Conservation (phyloP, 2,329 filamentous ascomycete species). For the Nigrospora oryzae region DNA sequence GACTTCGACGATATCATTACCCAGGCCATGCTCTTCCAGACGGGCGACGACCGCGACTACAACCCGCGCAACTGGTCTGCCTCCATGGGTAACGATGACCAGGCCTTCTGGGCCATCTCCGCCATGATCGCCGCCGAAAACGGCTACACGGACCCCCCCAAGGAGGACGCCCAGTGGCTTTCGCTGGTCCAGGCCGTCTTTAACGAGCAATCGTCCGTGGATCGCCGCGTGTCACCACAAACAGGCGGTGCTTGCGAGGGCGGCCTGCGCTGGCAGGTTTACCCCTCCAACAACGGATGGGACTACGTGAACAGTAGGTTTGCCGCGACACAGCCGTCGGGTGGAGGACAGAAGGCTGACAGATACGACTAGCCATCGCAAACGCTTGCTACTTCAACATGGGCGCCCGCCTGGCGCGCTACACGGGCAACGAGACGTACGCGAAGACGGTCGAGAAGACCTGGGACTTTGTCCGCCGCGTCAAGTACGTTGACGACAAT, state of each 20-base stretch:
- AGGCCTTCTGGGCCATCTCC: conserved; percentile 62
- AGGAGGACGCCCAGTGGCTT: conserved; percentile 49
- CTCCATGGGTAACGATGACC: conserved; percentile 60
- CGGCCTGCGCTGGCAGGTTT: conserved; percentile 73
- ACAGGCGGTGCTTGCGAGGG: conserved; percentile 49
- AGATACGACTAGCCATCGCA: conserved; percentile 36
- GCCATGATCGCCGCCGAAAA: conserved; percentile 60
- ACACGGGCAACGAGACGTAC: conserved; percentile 60
- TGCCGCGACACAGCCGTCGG: not conserved
- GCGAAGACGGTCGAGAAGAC: conserved; percentile 50
- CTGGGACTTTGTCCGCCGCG: conserved; percentile 50
- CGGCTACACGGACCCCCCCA: conserved; percentile 50
- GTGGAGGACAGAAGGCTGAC: not conserved
- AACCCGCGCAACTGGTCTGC: conserved; percentile 52
- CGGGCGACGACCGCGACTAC: conserved; percentile 46
- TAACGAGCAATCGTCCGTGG: conserved; percentile 47
- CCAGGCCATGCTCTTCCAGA: conserved; percentile 49
- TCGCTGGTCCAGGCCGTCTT: conserved; percentile 63
- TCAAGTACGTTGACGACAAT: conserved; percentile 51
- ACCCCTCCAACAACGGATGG: conserved; percentile 64
- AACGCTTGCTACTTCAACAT: conserved; percentile 59
- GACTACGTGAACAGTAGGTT: conserved; percentile 60
- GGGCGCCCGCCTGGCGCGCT: conserved; percentile 61
- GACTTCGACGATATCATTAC: conserved; percentile 53
- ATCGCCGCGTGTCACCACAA: conserved; percentile 45